phyloP scores from a whole-genome alignment of 2,329 filamentous ascomycete genomes.

The Fusarium penzigii region DNA sequence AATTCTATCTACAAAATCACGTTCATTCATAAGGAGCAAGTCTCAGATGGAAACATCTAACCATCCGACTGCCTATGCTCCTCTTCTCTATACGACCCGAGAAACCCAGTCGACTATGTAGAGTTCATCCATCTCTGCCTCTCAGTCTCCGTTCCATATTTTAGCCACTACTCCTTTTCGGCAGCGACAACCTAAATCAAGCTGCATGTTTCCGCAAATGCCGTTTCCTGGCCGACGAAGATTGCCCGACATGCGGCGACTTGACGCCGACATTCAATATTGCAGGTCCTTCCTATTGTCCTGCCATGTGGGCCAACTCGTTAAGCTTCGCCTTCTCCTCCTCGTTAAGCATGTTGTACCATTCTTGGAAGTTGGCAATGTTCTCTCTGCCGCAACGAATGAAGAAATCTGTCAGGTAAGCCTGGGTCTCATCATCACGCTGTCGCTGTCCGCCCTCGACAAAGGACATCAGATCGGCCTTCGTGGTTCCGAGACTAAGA shows the following conservation, averaged over 20 bases:
- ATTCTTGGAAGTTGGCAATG: conserved; percentile 55
- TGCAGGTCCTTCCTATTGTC: conserved; percentile 26
- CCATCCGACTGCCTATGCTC: conserved; percentile 5
- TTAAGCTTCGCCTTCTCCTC: conserved; percentile 59
- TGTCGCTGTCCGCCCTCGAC: conserved; percentile 63
- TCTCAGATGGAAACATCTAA: conserved; percentile 2
- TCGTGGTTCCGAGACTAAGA: conserved; percentile 67
- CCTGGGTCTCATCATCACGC: conserved; percentile 87
- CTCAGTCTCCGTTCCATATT: neutral
- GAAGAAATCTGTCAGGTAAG: conserved; percentile 83
- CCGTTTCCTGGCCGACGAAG: neutral
- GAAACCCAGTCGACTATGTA: neutral
- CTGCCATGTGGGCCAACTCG: conserved; percentile 46
- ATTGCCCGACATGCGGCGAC: conserved; percentile 1
- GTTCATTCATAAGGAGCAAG: conserved; percentile 20
- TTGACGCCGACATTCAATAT: conserved; percentile 2
- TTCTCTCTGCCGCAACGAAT: conserved; percentile 57
- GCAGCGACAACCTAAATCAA: neutral
- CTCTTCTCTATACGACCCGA: conserved; percentile 13
- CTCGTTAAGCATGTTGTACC: conserved; percentile 56
- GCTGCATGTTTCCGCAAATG: neutral
- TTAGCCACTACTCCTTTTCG: neutral
- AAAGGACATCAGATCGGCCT: conserved; percentile 79
- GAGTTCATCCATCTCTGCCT: neutral
- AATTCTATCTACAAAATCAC: conserved; percentile 24